A percentile compares a stretch with the other conserved stretches of the same genome.
These are phyloP conservation scores for Thuidium tamariscinum DNA, from an alignment of 225 moss, liverwort and hornwort genomes.

Conservation along the genomic window DNA sequence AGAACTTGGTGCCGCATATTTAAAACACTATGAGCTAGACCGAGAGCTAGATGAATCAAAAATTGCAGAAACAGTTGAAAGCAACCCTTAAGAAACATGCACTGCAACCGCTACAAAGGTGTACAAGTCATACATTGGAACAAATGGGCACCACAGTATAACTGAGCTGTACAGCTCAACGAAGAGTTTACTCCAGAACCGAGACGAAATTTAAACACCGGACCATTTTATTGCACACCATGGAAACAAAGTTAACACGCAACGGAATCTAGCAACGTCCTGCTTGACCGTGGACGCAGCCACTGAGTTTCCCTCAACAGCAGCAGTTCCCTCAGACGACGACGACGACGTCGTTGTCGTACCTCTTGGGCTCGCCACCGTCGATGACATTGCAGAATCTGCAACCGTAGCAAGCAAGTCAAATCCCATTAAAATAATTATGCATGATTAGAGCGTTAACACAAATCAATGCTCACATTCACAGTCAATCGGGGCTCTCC, in stretches of 20 bases:
- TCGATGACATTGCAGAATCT: conserved; percentile 46
- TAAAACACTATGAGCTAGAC: no score
- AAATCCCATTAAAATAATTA: not conserved
- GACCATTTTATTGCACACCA: not conserved
- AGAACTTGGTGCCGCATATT: not conserved
- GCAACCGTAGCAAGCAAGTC: not conserved
- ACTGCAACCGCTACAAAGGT: not conserved
- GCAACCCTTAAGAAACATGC: no score
- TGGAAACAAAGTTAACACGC: not conserved
- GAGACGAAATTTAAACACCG: not conserved
- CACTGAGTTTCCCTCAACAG: not conserved
- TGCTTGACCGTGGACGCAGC: not conserved
- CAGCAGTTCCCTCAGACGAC: no score
- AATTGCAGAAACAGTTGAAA: not conserved
- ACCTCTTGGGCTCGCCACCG: no score
- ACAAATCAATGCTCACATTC: not conserved
- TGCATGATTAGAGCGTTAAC: no score
- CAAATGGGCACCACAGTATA: not conserved
- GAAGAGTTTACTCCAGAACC: not conserved
- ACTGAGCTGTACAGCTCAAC: not conserved
- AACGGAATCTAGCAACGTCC: not conserved
- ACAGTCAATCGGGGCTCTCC: not conserved
- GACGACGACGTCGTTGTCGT: no score
- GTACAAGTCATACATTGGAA: not conserved
- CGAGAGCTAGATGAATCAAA: not conserved